Evolutionary conservation across 164 flowering plant species (phyloP).

Genomic region (Piper longum): DNA sequence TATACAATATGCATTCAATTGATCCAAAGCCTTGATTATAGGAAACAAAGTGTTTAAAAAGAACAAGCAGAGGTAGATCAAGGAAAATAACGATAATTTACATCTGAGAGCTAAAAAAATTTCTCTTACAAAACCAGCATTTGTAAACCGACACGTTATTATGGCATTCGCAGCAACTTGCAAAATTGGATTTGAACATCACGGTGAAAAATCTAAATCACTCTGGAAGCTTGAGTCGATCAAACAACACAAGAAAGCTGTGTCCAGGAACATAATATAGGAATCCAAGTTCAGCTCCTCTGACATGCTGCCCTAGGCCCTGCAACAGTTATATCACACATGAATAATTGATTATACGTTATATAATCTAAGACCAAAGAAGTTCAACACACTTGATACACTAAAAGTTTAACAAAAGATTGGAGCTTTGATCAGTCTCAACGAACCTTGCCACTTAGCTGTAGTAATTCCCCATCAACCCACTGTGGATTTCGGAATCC

Average conservation of each 20-base stretch:
- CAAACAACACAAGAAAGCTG: slow-evolving; percentile 84
- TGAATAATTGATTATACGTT: not conserved
- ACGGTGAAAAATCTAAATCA: slow-evolving; percentile 12
- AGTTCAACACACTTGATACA: not conserved
- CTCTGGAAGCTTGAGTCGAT: slow-evolving; percentile 76
- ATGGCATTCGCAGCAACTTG: not conserved
- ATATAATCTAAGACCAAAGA: not conserved
- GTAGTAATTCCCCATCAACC: slow-evolving; percentile 96
- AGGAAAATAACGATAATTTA: too few species aligned
- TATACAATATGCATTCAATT: too few species aligned
- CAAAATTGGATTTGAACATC: too few species aligned
- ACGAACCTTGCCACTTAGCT: slow-evolving; percentile 79
- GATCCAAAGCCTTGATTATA: too few species aligned
- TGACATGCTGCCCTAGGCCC: slow-evolving; percentile 76
- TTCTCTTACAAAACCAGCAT: too few species aligned
- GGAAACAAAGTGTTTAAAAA: too few species aligned
- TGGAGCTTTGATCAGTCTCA: not conserved
- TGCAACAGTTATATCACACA: slow-evolving; percentile 6
- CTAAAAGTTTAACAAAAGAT: not conserved
- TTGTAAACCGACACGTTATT: not conserved
- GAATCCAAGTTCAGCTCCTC: slow-evolving; percentile 91
- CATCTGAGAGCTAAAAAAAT: too few species aligned
- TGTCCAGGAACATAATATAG: slow-evolving; percentile 70
- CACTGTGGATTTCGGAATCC: slow-evolving; percentile 73
- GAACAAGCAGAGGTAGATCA: too few species aligned